Evolutionary conservation across 352 stramenopile genomes (phyloP), one percentile per base, ranked within the genome.

Genomic region (Phytophthora pluvialis): DNA sequence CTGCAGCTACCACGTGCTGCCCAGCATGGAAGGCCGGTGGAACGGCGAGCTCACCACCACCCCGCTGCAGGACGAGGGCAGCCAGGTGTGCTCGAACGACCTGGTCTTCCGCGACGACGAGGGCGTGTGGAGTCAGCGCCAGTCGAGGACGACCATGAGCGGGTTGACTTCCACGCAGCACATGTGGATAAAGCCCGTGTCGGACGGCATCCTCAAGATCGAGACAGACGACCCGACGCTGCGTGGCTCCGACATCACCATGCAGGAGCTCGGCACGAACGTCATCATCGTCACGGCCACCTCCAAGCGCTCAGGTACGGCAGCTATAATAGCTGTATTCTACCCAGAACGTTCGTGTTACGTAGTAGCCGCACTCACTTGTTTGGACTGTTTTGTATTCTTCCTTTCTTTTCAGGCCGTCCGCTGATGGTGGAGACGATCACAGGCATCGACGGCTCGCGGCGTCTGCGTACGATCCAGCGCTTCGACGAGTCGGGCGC

Each of bases 161-260:
- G 88, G 88, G 0, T 78, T 96, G 49, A 94, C 88, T 1, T 86
- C 87, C 32, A 96, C 83, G 56, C 86, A 95, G 74, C 86, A 96
- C 71, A 94, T 87, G 55, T 96, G 88, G 88, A 93, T 96, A 67
- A 91, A 89, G 46, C 86, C 88, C 15, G 86, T 93, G n/a, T 80
- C 88, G 4, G 88, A 96, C 62, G 85, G 88, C 18, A 94, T 96
- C 50, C 60, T 93, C 38, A 96, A 96, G 85, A 78, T 96, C 43
- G 88, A 96, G 74, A 86, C 86, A 8, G 88, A 96, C 40, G 88
- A 96, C 39, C 86, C 88, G 54, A 74, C 78, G 36, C 70, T 94
- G 31, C 76, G 86, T 39, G 86, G 83, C n/a, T 77, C 77, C 2
- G 88, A 96, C 48, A 91, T 94, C 31, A 94, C 86, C 33, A 94